Percentiles rank a stretch among this genome's conserved stretches.
These are phyloP conservation scores for Wickerhamomyces chambardii DNA, from an alignment of 805 yeast genomes.

Conservation along the genomic window DNA sequence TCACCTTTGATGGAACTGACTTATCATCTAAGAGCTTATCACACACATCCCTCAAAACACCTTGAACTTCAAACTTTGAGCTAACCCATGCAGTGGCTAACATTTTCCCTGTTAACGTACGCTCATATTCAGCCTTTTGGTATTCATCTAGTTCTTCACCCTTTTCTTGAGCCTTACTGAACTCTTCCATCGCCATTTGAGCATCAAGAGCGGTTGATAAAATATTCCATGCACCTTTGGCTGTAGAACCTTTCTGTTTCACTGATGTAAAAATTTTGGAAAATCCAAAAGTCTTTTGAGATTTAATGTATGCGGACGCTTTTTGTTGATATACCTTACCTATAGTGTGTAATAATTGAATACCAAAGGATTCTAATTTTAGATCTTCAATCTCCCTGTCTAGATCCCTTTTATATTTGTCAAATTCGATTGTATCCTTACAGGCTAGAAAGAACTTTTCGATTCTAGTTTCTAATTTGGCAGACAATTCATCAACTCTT, in stretches of 20 bases:
- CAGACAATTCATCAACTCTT: slow-evolving; percentile 41
- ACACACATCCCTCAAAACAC: slow-evolving; percentile 75
- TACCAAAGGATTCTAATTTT: slow-evolving; percentile 92
- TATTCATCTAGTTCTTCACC: slow-evolving; percentile 45
- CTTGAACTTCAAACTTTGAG: slow-evolving; percentile 76
- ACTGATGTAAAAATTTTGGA: slow-evolving; percentile 76
- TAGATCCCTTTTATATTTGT: slow-evolving; percentile 41
- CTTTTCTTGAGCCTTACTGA: slow-evolving; percentile 59
- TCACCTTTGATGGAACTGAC: slow-evolving; percentile 45
- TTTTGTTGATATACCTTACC: slow-evolving; percentile 73
- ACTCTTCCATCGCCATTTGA: slow-evolving; percentile 65
- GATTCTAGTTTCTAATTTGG: slow-evolving; percentile 37
- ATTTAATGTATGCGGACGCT: slow-evolving; percentile 62
- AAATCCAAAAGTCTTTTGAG: slow-evolving; percentile 79
- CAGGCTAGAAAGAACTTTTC: slow-evolving; percentile 35
- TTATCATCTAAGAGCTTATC: slow-evolving; percentile 71
- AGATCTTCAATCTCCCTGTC: slow-evolving; percentile 64
- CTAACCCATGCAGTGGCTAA: slow-evolving; percentile 95
- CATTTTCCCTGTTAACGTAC: slow-evolving; percentile 77
- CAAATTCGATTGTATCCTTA: slow-evolving; percentile 36
- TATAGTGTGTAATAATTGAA: slow-evolving; percentile 76
- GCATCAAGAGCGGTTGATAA: slow-evolving; percentile 84
- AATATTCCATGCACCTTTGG: slow-evolving; percentile 78
- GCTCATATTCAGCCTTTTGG: slow-evolving; percentile 70
- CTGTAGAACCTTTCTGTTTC: slow-evolving; percentile 76